Conservation (phyloP, 352 stramenopile genomes). For the Phytophthora lateralis region DNA sequence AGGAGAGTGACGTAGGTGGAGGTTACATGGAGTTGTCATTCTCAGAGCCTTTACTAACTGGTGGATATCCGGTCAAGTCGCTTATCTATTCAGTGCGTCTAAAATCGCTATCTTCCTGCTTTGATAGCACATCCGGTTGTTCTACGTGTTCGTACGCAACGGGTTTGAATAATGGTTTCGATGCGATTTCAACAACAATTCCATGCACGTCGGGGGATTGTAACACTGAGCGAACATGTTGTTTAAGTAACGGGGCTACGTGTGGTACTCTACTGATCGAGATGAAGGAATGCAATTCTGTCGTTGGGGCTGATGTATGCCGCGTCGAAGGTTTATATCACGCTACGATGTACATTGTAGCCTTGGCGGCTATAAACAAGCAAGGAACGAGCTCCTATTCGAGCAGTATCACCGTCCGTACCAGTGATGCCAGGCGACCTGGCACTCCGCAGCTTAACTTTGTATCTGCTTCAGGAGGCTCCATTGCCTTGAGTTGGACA, state of each 20-base stretch:
- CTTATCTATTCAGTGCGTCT: conserved; percentile 31
- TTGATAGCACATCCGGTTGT: conserved; percentile 17
- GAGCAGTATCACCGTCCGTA: conserved; percentile 5
- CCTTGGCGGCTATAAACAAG: conserved; percentile 39
- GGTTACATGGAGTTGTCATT: conserved; percentile 40
- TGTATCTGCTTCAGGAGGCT: conserved; percentile 32
- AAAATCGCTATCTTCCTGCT: conserved; percentile 37
- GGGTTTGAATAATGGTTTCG: conserved; percentile 1
- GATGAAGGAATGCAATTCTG: conserved; percentile 19
- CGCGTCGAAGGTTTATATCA: conserved; percentile 32
- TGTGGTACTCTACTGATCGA: conserved; percentile 31
- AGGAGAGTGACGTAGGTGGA: conserved; percentile 23
- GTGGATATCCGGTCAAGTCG: conserved; percentile 27
- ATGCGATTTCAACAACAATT: not conserved
- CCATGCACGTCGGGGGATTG: conserved; percentile 20
- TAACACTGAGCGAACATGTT: conserved; percentile 20
- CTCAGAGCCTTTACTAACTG: conserved; percentile 26
- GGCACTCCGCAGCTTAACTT: conserved; percentile 32
- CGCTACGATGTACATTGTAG: conserved; percentile 36
- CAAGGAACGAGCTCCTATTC: conserved; percentile 41
- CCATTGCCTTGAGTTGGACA: conserved; percentile 39
- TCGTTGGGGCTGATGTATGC: conserved; percentile 13
- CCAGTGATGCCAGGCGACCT: conserved; percentile 30
- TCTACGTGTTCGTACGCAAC: conserved; percentile 30
- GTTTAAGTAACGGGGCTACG: conserved; percentile 4